Evolutionary conservation across 768 basidiomycete species (phyloP).

Genomic region (Gloeophyllum trabeum): DNA sequence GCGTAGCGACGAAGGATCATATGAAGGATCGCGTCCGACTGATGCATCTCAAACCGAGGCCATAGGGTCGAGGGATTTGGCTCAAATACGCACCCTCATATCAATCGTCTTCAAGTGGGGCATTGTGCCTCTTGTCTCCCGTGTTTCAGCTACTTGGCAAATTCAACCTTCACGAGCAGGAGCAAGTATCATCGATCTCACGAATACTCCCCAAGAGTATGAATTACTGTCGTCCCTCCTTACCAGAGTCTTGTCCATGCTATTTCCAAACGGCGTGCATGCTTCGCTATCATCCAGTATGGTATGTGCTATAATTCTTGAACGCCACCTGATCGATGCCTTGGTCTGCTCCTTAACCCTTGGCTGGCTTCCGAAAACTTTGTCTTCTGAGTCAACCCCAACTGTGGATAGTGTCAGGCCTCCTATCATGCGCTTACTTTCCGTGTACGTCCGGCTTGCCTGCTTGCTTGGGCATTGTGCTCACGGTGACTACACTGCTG

Average conservation of each 20-base stretch:
- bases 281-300: constrained; percentile 41
- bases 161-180: constrained; percentile 11
- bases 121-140: constrained; percentile 37
- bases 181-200: constrained; percentile 34
- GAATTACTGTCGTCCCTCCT: constrained; percentile 29
- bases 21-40: neutral
- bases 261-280: constrained; percentile 44
- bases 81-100: constrained; percentile 48
- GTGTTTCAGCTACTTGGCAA: constrained; percentile 30
- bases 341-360: constrained; percentile 49
- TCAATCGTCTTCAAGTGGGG: constrained; percentile 70
- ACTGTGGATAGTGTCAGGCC: constrained; percentile 37
- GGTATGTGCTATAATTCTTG: constrained; percentile 45
- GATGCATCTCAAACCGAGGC: constrained; percentile 15
- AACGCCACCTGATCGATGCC: constrained; percentile 47
- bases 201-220: constrained; percentile 30
- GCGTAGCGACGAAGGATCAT: neutral
- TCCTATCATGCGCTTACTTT: constrained; percentile 42
- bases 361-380: constrained; percentile 61
- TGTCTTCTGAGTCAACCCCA: constrained; percentile 24
- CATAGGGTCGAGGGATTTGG: constrained; percentile 60
- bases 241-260: constrained; percentile 30
- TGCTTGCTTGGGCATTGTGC: neutral
- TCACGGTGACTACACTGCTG: constrained; percentile 1
- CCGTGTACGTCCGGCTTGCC: constrained; percentile 35